A percentile compares a stretch with the other conserved stretches of the same genome.
phyloP scores from a whole-genome alignment of 2,329 filamentous ascomycete genomes.

The Ceratocystis huliohia region DNA sequence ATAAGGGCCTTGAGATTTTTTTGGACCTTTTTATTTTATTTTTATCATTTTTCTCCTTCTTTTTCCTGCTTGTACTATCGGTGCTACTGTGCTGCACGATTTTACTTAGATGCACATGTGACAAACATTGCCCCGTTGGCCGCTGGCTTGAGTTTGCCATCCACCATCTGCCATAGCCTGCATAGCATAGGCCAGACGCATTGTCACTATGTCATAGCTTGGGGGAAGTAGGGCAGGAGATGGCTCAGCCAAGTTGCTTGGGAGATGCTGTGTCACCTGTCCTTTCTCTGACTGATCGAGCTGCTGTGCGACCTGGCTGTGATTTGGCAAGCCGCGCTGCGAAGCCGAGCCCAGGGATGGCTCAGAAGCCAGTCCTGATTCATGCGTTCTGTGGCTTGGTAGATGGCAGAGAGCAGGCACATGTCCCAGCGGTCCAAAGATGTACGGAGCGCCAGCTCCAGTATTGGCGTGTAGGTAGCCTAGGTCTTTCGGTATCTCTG shows the following conservation, averaged over 20 bases:
- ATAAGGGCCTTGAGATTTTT: not conserved
- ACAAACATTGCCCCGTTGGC: not conserved
- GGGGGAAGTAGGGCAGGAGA: not conserved
- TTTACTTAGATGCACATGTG: not conserved
- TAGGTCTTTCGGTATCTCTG: no score
- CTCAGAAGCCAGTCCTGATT: not conserved
- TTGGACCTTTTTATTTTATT: not conserved
- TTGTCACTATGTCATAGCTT: not conserved
- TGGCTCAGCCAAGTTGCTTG: not conserved
- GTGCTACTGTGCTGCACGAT: not conserved
- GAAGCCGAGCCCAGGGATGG: not conserved
- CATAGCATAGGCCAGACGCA: not conserved
- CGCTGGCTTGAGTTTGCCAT: not conserved
- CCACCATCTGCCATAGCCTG: not conserved
- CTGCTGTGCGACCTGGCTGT: not conserved
- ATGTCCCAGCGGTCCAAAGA: not conserved
- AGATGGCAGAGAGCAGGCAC: not conserved
- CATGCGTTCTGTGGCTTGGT: not conserved
- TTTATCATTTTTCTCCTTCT: not conserved
- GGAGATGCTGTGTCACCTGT: not conserved
- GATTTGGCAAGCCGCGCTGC: constrained; percentile 27
- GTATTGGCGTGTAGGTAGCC: not conserved
- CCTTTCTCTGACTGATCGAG: constrained; percentile 1
- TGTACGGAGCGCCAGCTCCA: constrained; percentile 27
- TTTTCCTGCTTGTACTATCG: not conserved